Evolutionary conservation across 805 yeast genomes (phyloP).

Genomic region (Tetrapisispora taiwanensis): DNA sequence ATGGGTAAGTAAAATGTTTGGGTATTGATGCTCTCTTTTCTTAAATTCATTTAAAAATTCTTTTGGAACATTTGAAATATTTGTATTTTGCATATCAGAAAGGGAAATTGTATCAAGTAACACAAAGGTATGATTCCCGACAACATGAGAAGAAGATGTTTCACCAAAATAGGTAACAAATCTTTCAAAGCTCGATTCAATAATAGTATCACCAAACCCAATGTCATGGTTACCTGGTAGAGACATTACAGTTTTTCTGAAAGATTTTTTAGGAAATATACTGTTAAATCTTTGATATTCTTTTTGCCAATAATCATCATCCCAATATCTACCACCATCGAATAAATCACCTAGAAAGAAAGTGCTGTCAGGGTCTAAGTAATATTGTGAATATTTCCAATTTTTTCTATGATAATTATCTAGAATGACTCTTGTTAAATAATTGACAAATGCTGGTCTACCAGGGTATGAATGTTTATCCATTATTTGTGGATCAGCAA

Average conservation of each 20-base stretch:
- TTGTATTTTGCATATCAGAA: slow-evolving; percentile 44
- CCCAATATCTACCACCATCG: slow-evolving; percentile 92
- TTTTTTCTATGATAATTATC: slow-evolving; percentile 78
- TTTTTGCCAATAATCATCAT: slow-evolving; percentile 52
- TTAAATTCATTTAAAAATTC: slow-evolving; percentile 39
- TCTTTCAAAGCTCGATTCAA: slow-evolving; percentile 45
- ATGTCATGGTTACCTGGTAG: slow-evolving; percentile 94
- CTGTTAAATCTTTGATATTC: slow-evolving; percentile 61
- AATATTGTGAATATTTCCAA: slow-evolving; percentile 46
- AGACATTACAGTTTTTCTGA: slow-evolving; percentile 35
- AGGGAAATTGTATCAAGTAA: slow-evolving; percentile 76
- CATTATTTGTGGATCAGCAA: slow-evolving; percentile 93
- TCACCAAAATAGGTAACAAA: slow-evolving; percentile 69
- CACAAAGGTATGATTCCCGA: slow-evolving; percentile 64
- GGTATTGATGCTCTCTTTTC: slow-evolving; percentile 29
- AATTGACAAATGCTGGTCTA: slow-evolving; percentile 41
- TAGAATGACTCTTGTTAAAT: slow-evolving; percentile 48
- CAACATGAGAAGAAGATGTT: slow-evolving; percentile 40
- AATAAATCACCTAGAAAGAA: slow-evolving; percentile 84
- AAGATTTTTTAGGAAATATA: slow-evolving; percentile 52
- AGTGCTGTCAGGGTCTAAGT: slow-evolving; percentile 62
- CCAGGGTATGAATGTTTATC: slow-evolving; percentile 83
- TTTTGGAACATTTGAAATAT: slow-evolving; percentile 38
- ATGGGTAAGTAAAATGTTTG: slow-evolving; percentile 69
- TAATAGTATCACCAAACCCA: slow-evolving; percentile 75